A percentile compares a stretch with the other conserved stretches of the same genome.
Conservation (phyloP, 257 asterid species). For the Solanum virginianum region DNA sequence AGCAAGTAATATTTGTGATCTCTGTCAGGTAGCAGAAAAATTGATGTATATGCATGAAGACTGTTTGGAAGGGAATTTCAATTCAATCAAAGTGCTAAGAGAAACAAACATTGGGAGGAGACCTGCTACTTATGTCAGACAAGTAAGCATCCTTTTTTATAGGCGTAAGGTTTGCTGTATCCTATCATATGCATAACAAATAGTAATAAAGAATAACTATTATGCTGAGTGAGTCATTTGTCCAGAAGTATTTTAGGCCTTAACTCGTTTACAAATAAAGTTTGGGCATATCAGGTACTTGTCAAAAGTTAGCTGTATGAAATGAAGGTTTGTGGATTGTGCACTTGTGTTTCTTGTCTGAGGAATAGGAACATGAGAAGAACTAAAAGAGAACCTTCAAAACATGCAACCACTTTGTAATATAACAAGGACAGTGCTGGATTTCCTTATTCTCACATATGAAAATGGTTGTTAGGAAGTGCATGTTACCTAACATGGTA, state of each 20-base stretch:
- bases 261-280: neutral
- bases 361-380: too few species aligned
- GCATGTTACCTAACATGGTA: neutral
- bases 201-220: neutral
- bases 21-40: constrained; percentile 37
- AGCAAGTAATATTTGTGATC: neutral
- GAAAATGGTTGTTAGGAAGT: neutral
- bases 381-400: neutral
- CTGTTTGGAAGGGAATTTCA: constrained; percentile 51
- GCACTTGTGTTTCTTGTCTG: too few species aligned
- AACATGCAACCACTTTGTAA: neutral
- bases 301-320: neutral
- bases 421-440: neutral
- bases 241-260: neutral
- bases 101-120: constrained; percentile 20
- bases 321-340: neutral
- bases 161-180: neutral
- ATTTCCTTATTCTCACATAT: neutral
- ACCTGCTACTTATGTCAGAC: constrained; percentile 18
- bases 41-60: constrained; percentile 66
- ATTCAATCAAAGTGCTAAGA: constrained; percentile 29
- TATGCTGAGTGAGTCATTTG: neutral
- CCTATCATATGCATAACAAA: neutral
- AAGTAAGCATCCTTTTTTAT: constrained; percentile 20
- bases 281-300: neutral